phyloP scores from a whole-genome alignment of 306 rosid genomes.

The Castanea crenata region DNA sequence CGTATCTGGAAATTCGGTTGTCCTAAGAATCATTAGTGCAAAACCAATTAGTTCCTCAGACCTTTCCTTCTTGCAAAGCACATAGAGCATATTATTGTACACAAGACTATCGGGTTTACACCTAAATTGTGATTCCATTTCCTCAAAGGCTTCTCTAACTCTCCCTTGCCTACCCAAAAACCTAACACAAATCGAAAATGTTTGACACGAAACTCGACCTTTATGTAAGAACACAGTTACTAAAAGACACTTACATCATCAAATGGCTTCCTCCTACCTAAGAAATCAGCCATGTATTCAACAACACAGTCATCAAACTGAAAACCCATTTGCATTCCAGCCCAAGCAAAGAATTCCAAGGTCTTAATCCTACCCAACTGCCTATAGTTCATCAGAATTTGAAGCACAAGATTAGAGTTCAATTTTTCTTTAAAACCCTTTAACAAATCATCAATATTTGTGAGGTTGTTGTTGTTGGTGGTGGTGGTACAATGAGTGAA shows the following conservation, averaged over 20 bases:
- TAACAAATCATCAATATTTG: conserved; percentile 33
- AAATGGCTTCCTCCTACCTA: conserved; percentile 67
- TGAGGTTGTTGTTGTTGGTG: background rate
- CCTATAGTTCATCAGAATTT: conserved; percentile 51
- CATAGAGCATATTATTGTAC: conserved; percentile 62
- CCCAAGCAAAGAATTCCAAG: conserved; percentile 64
- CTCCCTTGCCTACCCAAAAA: conserved; percentile 76
- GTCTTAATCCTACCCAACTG: conserved; percentile 61
- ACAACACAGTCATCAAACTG: conserved; percentile 52
- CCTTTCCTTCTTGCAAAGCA: conserved; percentile 64
- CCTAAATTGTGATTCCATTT: conserved; percentile 50
- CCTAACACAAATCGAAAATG: conserved; percentile 58
- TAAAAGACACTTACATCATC: conserved; percentile 66
- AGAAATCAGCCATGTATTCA: conserved; percentile 69
- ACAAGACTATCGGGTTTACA: conserved; percentile 68
- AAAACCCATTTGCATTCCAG: conserved; percentile 58
- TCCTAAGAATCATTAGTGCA: conserved; percentile 46
- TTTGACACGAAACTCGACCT: conserved; percentile 44
- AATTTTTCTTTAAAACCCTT: conserved; percentile 26
- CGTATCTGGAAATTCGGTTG: conserved; percentile 52
- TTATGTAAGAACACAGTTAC: conserved; percentile 38
- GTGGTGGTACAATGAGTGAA: conserved; percentile 14
- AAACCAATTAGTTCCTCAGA: conserved; percentile 51
- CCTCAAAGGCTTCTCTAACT: conserved; percentile 57
- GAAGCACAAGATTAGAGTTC: conserved; percentile 50